Base-by-base conservation (phyloP, 306 rosid genomes). In the Begonia fuchsioides region DNA sequence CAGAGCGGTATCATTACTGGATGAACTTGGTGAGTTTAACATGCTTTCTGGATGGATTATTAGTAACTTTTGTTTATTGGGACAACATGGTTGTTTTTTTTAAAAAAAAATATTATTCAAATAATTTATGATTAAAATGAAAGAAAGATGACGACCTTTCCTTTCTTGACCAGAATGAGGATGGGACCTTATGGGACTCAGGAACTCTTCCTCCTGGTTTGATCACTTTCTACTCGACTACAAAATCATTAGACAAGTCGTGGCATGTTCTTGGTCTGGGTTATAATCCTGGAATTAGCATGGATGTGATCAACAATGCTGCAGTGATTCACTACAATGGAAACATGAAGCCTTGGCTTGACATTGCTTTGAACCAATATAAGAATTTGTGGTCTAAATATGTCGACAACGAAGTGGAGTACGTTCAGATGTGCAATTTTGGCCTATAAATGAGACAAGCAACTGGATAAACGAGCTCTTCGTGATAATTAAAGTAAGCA, bases 311-410 rank as follows among this genome's bases (percentile, higher is more conserved):
- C 76, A 92, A 60, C 68, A 80, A 86, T 13, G 96, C 98, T 40
- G 94, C 96, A 10, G 93, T 92, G 67, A 85, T 92, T 61, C 98
- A 85, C 74, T 92, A 92, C 83, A 92, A 76, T 8, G 98, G 98
- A 59, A 73, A 79, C 76, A 92, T 92, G 98, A 92, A 92, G 61
- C 98, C 98, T 26, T 92, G 98, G 98, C 94, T 92, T 13, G 98
- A 92, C 63, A 77, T 92, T 61, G 98, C 98, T 15, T 65, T 92
- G 87, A 92, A 92, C 65, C 98, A 92, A 55, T 92, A 85, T 51
- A 92, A 92, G 80, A 76, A 67, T 62, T 86, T 85, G 4, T 92
- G 98, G 98, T 81, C 98, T 41, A 79, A 79, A 64, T 79, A 85
- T 38, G 84, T 92, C 51, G 98, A 92, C 87, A 92, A 73, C 32